phyloP scores from a whole-genome alignment of 2,329 filamentous ascomycete genomes.

The Fusarium nematophilum region DNA sequence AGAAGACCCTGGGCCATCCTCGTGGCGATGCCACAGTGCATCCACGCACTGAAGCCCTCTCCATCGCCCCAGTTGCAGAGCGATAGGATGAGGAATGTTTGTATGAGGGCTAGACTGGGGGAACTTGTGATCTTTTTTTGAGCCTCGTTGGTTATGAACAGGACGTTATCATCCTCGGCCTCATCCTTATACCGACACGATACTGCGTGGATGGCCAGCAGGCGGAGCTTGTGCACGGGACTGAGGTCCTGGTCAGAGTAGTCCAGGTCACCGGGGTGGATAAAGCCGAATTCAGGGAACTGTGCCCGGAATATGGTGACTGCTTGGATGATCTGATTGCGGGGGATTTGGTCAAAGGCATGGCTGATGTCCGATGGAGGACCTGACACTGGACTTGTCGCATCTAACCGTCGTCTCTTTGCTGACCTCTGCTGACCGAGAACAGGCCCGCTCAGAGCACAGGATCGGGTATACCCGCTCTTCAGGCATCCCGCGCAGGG shows the following conservation, averaged over 20 bases:
- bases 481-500: constrained; percentile 41
- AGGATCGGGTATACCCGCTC: constrained; percentile 24
- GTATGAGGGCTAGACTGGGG: constrained; percentile 32
- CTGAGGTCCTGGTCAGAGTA: constrained; percentile 20
- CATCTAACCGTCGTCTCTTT: constrained; percentile 19
- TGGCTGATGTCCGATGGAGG: constrained; percentile 10
- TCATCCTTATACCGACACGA: constrained; percentile 25
- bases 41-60: constrained; percentile 43
- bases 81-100: constrained; percentile 35
- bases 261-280: constrained; percentile 40
- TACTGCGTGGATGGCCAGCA: constrained; percentile 28
- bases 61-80: constrained; percentile 43
- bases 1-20: constrained; percentile 41
- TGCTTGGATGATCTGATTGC: constrained; percentile 17
- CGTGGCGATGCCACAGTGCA: constrained; percentile 40
- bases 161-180: neutral
- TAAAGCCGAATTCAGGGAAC: constrained; percentile 41
- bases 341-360: constrained; percentile 9
- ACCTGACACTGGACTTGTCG: neutral
- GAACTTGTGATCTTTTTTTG: constrained; percentile 27
- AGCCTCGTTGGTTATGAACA: constrained; percentile 17
- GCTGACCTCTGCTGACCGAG: constrained; percentile 5
- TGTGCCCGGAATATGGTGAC: constrained; percentile 34
- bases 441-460: constrained; percentile 31
- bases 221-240: constrained; percentile 23